Evolutionary conservation across 805 yeast genomes (phyloP), one percentile per base, ranked within the genome.

Genomic region (Metschnikowia lachancei): DNA sequence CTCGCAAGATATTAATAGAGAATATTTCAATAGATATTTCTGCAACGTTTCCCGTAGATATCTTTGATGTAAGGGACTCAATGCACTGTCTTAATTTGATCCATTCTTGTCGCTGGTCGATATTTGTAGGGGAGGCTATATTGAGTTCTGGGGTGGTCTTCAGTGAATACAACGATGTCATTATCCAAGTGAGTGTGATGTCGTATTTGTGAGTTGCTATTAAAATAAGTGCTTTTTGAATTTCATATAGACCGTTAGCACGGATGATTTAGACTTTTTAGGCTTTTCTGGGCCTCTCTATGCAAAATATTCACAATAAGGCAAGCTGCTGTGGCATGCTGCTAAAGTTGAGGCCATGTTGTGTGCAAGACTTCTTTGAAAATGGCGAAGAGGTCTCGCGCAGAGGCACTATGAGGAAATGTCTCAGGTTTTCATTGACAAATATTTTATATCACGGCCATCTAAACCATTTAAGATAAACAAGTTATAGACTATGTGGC

Each of bases 81-180:
- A 87, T 72, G 2, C 64, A 53, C 47, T 70, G 70, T 50, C 70
- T 75, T 35, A 81, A 63, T 19, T 62, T 59, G 28, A 74, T 78
- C 95, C 95, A 87, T 48, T 72, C 70, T 33, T 73, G 49, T 45
- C 67, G 61, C 53, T 87, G 92, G 43, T 58, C 62, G 45, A 19
- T 34, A 35, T 13, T 39, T 30, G 7, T 26, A 26, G 12, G 28
- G 10, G 28, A 12, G 12, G 10, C 28, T 26, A 16, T 13, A 18
- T 14, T n/a, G 20, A 31, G 29, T 20, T 22, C 16, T 13, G 29
- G 29, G 39, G 17, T 20, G 12, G 22, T 6, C 22, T 22, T 36
- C 19, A 33, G 13, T 33, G 11, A 33, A 33, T 33, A 3, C 11
- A 26, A 12, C 12, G 28, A 9, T 26, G 28, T 9, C 28, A 26